Conservation (phyloP, 73 alveolate species). For the Uronychia setigera region DNA sequence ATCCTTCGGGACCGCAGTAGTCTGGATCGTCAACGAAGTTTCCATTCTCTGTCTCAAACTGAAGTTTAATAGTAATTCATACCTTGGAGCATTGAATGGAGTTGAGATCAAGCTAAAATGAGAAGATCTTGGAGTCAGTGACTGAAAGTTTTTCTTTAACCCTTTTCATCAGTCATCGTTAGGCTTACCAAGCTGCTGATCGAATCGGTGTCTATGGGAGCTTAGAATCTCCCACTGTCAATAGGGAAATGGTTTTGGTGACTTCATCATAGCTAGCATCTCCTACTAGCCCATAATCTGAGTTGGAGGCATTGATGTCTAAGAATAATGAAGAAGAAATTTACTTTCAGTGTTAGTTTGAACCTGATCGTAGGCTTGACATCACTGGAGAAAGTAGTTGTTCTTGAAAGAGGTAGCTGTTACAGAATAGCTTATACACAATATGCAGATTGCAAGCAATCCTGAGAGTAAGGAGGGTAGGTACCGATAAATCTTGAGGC, state of each 20-base stretch:
- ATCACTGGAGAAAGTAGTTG: neutral
- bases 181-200: neutral
- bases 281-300: neutral
- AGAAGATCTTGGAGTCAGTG: neutral
- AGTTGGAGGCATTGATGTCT: neutral
- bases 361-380: neutral
- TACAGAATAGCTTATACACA: neutral
- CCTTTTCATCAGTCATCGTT: neutral
- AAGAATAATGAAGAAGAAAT: neutral
- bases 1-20: constrained; percentile 13
- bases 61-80: too few species aligned
- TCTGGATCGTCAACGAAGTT: neutral
- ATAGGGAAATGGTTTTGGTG: neutral
- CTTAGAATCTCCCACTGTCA: neutral
- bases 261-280: neutral
- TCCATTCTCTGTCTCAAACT: neutral
- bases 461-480: too few species aligned
- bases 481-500: too few species aligned
- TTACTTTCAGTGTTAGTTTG: neutral
- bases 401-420: neutral
- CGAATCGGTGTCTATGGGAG: neutral
- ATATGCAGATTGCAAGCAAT: too few species aligned
- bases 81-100: too few species aligned
- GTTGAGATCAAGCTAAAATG: neutral
- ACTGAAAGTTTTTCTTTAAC: neutral